phyloP scores from a whole-genome alignment of 1,284 basidiomycete species.

The Entoloma clypeatum region DNA sequence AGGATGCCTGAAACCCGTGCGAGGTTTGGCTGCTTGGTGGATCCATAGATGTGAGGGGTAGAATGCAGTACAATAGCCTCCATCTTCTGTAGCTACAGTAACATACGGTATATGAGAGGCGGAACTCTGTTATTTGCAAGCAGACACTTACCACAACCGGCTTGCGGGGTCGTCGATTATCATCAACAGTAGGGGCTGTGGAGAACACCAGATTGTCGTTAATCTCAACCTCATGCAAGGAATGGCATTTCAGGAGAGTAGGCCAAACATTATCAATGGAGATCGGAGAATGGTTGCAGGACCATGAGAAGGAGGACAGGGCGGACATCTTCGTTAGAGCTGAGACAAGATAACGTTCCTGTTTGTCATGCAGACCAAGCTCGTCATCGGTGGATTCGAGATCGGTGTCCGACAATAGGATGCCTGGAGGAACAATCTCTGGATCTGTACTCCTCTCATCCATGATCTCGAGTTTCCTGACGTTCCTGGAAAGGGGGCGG shows the following conservation, averaged over 20 bases:
- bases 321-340: constrained; percentile 51
- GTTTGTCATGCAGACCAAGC: constrained; percentile 51
- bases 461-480: constrained; percentile 53
- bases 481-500: constrained; percentile 52
- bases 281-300: constrained; percentile 57
- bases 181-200: constrained; percentile 6
- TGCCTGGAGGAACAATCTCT: constrained; percentile 42
- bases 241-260: constrained; percentile 41
- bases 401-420: constrained; percentile 50
- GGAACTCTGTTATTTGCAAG: background rate
- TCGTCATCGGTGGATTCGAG: constrained; percentile 56
- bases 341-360: constrained; percentile 46
- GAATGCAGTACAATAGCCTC: constrained; percentile 45
- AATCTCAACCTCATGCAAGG: constrained; percentile 46
- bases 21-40: constrained; percentile 48
- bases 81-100: constrained; percentile 45
- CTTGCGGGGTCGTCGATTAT: constrained; percentile 9
- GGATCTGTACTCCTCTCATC: constrained; percentile 48
- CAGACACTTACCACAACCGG: constrained; percentile 12
- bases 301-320: constrained; percentile 50
- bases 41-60: constrained; percentile 50
- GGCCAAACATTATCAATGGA: constrained; percentile 53
- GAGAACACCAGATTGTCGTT: constrained; percentile 52
- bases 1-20: constrained; percentile 46
- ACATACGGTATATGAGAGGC: no score